Conservation (phyloP, 495 filamentous ascomycete species). For the Trichoderma virens region DNA sequence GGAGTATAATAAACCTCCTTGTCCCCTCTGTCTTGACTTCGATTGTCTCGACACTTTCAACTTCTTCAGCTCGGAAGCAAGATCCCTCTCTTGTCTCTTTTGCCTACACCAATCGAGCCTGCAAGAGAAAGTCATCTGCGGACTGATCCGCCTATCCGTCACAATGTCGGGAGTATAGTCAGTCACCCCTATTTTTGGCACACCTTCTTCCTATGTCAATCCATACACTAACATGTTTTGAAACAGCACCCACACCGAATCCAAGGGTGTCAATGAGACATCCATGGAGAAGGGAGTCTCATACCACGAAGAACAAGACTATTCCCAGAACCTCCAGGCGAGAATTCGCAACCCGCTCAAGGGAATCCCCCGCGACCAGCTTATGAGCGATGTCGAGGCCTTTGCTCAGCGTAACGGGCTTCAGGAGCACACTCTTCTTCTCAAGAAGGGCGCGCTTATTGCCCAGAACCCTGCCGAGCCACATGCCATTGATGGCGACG, state of each 20-base stretch:
- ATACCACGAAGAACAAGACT: not conserved
- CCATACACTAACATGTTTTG: not conserved
- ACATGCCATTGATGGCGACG: slow-evolving; percentile 40
- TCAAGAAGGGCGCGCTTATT: slow-evolving; percentile 57
- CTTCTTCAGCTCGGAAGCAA: not conserved
- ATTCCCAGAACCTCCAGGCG: slow-evolving; percentile 3
- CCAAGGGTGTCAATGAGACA: not conserved
- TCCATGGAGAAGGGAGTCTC: not conserved
- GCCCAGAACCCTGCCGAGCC: slow-evolving; percentile 51
- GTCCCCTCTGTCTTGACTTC: not conserved
- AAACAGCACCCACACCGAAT: not conserved
- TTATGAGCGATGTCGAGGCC: slow-evolving; percentile 47
- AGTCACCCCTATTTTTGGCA: not conserved
- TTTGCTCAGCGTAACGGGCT: slow-evolving; percentile 48
- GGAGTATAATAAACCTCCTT: not conserved
- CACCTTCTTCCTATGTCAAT: not conserved
- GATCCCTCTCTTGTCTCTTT: not conserved
- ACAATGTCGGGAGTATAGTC: slow-evolving; percentile 1
- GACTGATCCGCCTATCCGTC: not conserved
- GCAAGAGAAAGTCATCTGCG: not conserved
- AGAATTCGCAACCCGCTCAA: slow-evolving; percentile 54
- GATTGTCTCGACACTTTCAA: not conserved
- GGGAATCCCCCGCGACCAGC: slow-evolving; percentile 42
- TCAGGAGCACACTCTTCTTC: slow-evolving; percentile 37
- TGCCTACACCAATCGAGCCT: not conserved